These are phyloP conservation scores for Schizosaccharomyces japonicus DNA, from an alignment of 805 yeast genomes.

Conservation along the genomic window DNA sequence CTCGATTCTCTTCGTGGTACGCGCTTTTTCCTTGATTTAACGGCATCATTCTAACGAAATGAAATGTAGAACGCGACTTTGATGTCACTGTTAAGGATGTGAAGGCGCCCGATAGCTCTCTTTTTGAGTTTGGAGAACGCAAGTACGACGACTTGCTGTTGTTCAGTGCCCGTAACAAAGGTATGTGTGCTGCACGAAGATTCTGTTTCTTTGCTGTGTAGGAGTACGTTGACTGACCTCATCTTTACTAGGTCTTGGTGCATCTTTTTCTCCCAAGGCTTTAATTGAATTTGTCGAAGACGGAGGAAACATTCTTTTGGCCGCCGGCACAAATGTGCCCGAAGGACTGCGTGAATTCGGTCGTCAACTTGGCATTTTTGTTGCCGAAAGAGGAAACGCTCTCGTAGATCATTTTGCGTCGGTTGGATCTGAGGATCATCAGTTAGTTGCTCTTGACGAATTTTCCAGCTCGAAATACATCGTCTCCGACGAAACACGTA, in stretches of 20 bases:
- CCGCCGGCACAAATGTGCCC: conserved; percentile 23
- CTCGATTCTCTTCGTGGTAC: conserved; percentile 13
- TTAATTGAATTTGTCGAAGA: conserved; percentile 35
- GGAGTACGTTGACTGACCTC: not conserved
- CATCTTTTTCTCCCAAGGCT: conserved; percentile 21
- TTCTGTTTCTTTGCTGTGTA: no score
- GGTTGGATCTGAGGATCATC: conserved; percentile 12
- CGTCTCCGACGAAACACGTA: conserved; percentile 8
- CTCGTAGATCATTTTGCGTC: conserved; percentile 40
- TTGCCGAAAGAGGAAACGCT: conserved; percentile 51
- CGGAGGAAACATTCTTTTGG: conserved; percentile 47
- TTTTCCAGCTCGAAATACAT: not conserved
- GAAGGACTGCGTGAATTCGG: conserved; percentile 44
- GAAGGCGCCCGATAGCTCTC: conserved; percentile 14
- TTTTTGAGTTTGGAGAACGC: conserved; percentile 23
- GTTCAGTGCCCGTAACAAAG: conserved; percentile 32
- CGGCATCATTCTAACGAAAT: no score
- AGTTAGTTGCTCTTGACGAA: conserved; percentile 5
- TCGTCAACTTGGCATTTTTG: conserved; percentile 58
- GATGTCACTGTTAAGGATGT: conserved; percentile 16
- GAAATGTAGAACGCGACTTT: conserved; percentile 16
- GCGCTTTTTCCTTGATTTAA: no score
- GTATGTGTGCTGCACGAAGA: not conserved
- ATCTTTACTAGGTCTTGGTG: conserved; percentile 15
- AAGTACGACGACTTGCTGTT: conserved; percentile 32